A percentile compares a stretch with the other conserved stretches of the same genome.
phyloP scores from a whole-genome alignment of 2,329 filamentous ascomycete species.

The Cladophialophora bantiana region DNA sequence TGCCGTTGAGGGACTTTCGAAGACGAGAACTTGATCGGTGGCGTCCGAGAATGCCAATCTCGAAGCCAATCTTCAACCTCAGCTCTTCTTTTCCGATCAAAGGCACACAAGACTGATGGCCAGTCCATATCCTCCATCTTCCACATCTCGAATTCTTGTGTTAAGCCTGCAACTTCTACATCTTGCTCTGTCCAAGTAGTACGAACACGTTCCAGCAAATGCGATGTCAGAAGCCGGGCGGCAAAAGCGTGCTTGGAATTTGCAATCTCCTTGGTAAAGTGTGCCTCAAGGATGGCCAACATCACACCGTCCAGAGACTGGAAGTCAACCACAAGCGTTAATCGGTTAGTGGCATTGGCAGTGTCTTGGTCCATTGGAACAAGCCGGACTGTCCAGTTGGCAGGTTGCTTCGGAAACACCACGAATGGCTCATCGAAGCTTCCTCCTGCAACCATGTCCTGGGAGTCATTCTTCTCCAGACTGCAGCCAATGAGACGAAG shows the following conservation, averaged over 20 bases:
- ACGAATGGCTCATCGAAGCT: conserved; percentile 57
- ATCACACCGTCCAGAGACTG: conserved; percentile 79
- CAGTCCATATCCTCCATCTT: conserved; percentile 62
- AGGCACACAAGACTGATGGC: conserved; percentile 58
- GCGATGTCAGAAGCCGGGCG: conserved; percentile 59
- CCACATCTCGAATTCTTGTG: conserved; percentile 60
- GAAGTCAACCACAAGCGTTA: conserved; percentile 74
- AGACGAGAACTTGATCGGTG: conserved; percentile 25
- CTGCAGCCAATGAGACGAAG: conserved; percentile 75
- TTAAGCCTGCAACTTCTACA: conserved; percentile 62
- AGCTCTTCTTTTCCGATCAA: conserved; percentile 55
- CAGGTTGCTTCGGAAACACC: conserved; percentile 81
- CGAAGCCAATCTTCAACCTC: conserved; percentile 60
- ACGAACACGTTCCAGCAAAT: conserved; percentile 57
- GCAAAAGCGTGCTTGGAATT: conserved; percentile 56
- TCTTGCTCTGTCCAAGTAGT: conserved; percentile 56
- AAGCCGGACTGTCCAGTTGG: conserved; percentile 55
- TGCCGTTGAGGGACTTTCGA: conserved; percentile 52
- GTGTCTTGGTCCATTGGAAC: conserved; percentile 20
- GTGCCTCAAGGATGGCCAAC: conserved; percentile 53
- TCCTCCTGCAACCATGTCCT: conserved; percentile 61
- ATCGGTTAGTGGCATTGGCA: conserved; percentile 11
- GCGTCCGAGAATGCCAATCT: conserved; percentile 61
- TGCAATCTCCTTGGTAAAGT: conserved; percentile 57
- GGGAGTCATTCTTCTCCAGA: conserved; percentile 72